Percentiles rank a stretch among this genome's conserved stretches.
Conservation (phyloP, 73 alveolate species). For the Tetrahymena elliotti region DNA sequence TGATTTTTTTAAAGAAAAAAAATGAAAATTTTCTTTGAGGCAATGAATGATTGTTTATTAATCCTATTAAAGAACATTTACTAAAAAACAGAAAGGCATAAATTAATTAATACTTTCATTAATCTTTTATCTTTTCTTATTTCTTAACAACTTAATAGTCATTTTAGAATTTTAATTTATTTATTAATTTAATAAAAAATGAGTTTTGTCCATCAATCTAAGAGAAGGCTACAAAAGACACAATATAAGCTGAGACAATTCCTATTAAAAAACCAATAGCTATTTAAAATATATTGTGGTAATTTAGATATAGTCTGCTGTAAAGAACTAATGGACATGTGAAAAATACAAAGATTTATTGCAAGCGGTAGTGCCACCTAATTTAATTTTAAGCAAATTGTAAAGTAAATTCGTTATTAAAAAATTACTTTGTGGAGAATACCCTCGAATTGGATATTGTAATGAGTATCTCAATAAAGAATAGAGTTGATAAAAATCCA, state of each 20-base stretch:
- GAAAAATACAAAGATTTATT: not conserved
- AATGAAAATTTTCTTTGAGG: no score
- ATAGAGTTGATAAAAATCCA: not conserved
- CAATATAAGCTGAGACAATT: not conserved
- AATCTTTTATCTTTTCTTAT: not conserved
- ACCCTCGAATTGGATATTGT: not conserved
- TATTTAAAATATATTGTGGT: not conserved
- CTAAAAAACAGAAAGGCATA: no score
- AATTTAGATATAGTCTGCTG: not conserved
- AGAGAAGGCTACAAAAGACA: not conserved
- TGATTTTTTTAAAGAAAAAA: no score
- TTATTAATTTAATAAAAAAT: not conserved
- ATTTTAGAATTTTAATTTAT: not conserved
- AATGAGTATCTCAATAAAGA: not conserved
- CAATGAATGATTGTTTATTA: no score
- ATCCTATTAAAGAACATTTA: no score
- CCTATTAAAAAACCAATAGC: not conserved
- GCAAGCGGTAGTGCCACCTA: not conserved
- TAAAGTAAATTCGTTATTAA: not conserved
- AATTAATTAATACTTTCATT: not conserved
- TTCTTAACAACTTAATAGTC: not conserved
- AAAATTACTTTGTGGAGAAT: not conserved
- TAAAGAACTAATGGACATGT: not conserved
- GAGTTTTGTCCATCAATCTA: not conserved
- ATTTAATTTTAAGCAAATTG: not conserved